phyloP scores from a whole-genome alignment of 2,329 filamentous ascomycete genomes.

The Diaporthe citrichinensis region DNA sequence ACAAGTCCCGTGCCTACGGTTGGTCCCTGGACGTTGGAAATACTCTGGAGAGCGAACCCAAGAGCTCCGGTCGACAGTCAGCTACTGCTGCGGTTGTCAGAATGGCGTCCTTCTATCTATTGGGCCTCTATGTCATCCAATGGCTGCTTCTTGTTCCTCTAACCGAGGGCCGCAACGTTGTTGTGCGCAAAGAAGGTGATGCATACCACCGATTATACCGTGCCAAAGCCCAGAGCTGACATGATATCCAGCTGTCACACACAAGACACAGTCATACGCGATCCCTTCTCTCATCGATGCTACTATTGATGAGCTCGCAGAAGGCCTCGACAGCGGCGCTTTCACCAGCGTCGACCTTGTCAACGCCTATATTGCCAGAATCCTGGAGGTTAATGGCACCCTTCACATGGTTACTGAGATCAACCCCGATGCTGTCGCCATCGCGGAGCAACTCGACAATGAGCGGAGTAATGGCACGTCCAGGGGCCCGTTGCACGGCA shows the following conservation, averaged over 20 bases:
- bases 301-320: conserved; percentile 51
- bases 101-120: conserved; percentile 5
- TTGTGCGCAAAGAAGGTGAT: conserved; percentile 16
- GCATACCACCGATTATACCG: background rate
- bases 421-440: conserved; percentile 55
- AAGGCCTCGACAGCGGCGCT: conserved; percentile 49
- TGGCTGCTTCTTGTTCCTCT: conserved; percentile 2
- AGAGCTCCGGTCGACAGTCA: background rate
- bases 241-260: background rate
- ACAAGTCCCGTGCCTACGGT: background rate
- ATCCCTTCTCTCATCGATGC: conserved; percentile 53
- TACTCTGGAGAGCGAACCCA: background rate
- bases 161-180: background rate
- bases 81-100: background rate
- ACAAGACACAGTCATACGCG: background rate
- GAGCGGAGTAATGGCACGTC: conserved; percentile 44
- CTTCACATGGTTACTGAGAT: conserved; percentile 53
- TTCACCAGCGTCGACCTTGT: conserved; percentile 57
- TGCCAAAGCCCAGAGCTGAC: background rate
- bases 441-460: conserved; percentile 54
- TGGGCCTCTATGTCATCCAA: conserved; percentile 11
- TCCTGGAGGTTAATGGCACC: conserved; percentile 52
- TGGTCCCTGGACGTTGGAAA: background rate
- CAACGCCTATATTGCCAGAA: conserved; percentile 48
- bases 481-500: conserved; percentile 69